phyloP scores from a whole-genome alignment of 805 yeast species.

The Hanseniaspora pseudoguilliermondii region DNA sequence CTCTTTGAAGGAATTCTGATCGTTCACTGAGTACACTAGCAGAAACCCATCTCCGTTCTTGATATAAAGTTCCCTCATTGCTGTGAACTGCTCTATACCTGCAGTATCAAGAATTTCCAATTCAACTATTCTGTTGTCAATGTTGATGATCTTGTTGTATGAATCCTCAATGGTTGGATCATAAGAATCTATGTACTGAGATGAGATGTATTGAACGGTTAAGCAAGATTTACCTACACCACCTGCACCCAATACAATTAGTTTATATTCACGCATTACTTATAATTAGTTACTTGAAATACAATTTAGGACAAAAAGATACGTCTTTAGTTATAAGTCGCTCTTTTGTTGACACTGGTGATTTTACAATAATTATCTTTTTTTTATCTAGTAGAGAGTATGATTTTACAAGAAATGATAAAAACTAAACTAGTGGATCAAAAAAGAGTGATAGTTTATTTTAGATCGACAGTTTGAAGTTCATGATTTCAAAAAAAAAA shows the following conservation, averaged over 20 bases:
- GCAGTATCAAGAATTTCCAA: slow-evolving; percentile 86
- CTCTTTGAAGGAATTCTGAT: slow-evolving; percentile 63
- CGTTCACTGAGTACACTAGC: slow-evolving; percentile 73
- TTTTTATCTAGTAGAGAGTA: too few relatives aligned
- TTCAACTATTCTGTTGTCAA: slow-evolving; percentile 78
- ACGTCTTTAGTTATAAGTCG: too few relatives aligned
- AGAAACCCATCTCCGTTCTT: slow-evolving; percentile 85
- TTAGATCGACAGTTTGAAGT: too few relatives aligned
- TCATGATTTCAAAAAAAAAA: too few relatives aligned
- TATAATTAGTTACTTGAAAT: not conserved
- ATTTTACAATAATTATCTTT: too few relatives aligned
- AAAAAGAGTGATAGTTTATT: too few relatives aligned
- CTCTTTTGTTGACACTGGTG: too few relatives aligned
- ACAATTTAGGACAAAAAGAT: not conserved
- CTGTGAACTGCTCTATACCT: slow-evolving; percentile 89
- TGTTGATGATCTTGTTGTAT: slow-evolving; percentile 73
- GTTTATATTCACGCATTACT: slow-evolving; percentile 57
- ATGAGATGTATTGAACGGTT: slow-evolving; percentile 85
- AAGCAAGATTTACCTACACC: slow-evolving; percentile 94
- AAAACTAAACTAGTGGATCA: too few relatives aligned
- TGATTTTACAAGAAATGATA: too few relatives aligned
- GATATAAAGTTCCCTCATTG: slow-evolving; percentile 82
- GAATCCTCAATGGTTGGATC: slow-evolving; percentile 98
- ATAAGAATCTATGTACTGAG: slow-evolving; percentile 77
- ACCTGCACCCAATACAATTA: slow-evolving; percentile 91